Percentiles rank a stretch among this genome's conserved stretches.
Conservation (phyloP, 805 yeast species). For the Lipomyces anomalus region DNA sequence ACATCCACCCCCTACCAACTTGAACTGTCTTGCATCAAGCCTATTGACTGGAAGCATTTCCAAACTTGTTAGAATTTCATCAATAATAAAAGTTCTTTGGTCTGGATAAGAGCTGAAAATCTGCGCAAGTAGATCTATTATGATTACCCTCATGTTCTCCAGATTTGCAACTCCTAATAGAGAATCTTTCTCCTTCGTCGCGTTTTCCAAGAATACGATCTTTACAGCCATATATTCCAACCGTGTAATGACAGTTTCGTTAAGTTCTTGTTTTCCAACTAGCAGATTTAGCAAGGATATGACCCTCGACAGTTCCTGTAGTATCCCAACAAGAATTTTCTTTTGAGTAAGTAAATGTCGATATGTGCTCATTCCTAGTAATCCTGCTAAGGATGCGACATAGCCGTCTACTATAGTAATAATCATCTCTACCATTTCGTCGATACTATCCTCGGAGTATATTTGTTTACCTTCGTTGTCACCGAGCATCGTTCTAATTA, state of each 20-base stretch:
- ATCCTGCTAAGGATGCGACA: neutral
- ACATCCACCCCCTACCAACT: conserved; percentile 41
- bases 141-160: conserved; percentile 31
- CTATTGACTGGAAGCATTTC: conserved; percentile 47
- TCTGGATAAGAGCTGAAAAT: conserved; percentile 32
- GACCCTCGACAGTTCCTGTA: conserved; percentile 15
- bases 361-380: conserved; percentile 1
- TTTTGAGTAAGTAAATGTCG: conserved; percentile 3
- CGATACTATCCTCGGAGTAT: conserved; percentile 18
- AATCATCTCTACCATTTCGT: conserved; percentile 13
- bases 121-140: conserved; percentile 25
- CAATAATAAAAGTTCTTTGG: conserved; percentile 57
- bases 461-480: conserved; percentile 13
- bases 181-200: conserved; percentile 27
- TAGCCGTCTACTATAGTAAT: conserved; percentile 7
- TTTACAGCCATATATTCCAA: conserved; percentile 49
- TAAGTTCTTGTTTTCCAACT: conserved; percentile 25
- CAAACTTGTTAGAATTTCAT: conserved; percentile 51
- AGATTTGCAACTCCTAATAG: conserved; percentile 26
- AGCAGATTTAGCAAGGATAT: conserved; percentile 7
- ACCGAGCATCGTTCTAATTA: conserved; percentile 17
- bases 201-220: conserved; percentile 39
- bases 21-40: conserved; percentile 39
- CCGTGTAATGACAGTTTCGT: conserved; percentile 52
- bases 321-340: conserved; percentile 7